Evolutionary conservation across 129 eudicot species (phyloP).

Genomic region (Oenanthe sinensis): DNA sequence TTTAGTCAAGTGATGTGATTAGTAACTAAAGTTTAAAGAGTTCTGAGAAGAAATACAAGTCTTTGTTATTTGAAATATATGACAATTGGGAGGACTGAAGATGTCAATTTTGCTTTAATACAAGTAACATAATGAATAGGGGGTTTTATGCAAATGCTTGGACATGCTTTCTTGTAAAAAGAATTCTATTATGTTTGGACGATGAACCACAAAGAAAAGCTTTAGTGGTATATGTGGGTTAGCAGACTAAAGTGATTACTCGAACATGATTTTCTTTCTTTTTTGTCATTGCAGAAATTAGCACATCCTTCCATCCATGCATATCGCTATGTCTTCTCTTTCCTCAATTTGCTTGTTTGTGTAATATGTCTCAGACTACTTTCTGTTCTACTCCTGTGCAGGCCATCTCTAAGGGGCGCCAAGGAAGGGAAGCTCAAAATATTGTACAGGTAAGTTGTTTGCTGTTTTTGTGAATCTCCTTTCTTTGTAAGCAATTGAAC

Average conservation of each 20-base stretch:
- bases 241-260: too few species aligned
- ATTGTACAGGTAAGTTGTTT: slow-evolving; percentile 47
- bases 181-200: too few species aligned
- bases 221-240: too few species aligned
- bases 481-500: background rate
- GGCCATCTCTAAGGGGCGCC: slow-evolving; percentile 91
- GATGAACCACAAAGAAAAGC: too few species aligned
- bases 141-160: too few species aligned
- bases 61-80: background rate
- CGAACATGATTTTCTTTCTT: too few species aligned
- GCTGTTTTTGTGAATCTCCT: background rate
- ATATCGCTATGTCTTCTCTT: background rate
- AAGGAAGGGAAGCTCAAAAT: slow-evolving; percentile 91
- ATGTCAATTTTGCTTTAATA: too few species aligned
- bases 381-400: slow-evolving; percentile 13
- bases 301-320: background rate
- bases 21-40: background rate
- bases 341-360: slow-evolving; percentile 1
- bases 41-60: background rate
- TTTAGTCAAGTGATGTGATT: background rate
- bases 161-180: too few species aligned
- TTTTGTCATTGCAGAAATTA: background rate
- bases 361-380: background rate
- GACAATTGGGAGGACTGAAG: background rate
- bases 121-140: too few species aligned